phyloP scores from a whole-genome alignment of 1,284 basidiomycete species.

The Melampsora americana region DNA sequence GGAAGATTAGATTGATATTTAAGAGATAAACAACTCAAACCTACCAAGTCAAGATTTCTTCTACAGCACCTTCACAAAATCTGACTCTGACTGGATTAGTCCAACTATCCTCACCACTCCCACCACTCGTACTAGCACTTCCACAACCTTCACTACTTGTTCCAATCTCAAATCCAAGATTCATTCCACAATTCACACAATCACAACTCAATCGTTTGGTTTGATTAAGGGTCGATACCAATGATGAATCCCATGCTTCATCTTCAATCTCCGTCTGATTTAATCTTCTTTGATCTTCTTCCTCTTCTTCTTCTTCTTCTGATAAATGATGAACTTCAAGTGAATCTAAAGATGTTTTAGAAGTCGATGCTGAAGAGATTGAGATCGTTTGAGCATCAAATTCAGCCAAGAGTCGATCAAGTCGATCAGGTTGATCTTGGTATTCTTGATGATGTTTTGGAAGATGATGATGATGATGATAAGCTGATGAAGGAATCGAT shows the following conservation, averaged over 20 bases:
- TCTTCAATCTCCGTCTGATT: neutral
- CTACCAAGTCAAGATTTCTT: conserved; percentile 37
- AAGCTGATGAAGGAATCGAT: neutral
- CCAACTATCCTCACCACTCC: neutral
- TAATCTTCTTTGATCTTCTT: conserved; percentile 1
- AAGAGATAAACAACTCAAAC: neutral
- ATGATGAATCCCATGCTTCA: neutral
- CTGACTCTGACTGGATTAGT: neutral
- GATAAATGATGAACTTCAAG: neutral
- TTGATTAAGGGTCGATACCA: neutral
- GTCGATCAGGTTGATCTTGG: neutral
- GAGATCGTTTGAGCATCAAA: neutral
- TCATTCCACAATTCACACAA: neutral
- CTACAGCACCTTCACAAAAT: conserved; percentile 12
- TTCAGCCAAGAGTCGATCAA: conserved; percentile 27
- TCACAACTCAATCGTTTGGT: conserved; percentile 7
- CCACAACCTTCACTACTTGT: neutral
- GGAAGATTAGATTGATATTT: neutral
- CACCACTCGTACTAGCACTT: neutral
- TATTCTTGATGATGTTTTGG: neutral
- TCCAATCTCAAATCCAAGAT: neutral
- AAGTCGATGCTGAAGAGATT: neutral
- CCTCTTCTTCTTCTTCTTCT: neutral
- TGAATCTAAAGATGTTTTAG: neutral
- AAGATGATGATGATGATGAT: conserved; percentile 5